phyloP scores from a whole-genome alignment of 495 filamentous ascomycete genomes.

The Lepraria neglecta region DNA sequence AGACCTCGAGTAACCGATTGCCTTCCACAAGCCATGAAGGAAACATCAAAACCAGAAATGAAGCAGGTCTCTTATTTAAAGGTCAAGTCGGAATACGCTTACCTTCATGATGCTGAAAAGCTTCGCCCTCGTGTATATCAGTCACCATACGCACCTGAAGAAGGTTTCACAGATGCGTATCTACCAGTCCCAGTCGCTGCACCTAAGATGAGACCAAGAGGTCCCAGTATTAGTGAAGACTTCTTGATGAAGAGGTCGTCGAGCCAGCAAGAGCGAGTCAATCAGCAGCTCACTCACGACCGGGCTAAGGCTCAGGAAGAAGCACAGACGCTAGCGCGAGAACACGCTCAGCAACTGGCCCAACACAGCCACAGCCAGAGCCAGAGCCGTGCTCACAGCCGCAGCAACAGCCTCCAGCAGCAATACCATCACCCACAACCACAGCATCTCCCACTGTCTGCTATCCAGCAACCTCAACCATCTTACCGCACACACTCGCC shows the following conservation, averaged over 20 bases:
- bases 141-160: conserved; percentile 26
- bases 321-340: conserved; percentile 4
- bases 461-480: conserved; percentile 17
- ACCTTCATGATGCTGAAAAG: conserved; percentile 28
- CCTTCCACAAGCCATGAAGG: too few species aligned
- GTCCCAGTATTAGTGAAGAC: conserved; percentile 24
- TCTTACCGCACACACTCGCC: conserved; percentile 13
- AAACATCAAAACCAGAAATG: conserved; percentile 12
- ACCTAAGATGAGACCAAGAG: conserved; percentile 11
- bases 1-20: not conserved
- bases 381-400: conserved; percentile 10
- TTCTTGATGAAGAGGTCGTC: conserved; percentile 26
- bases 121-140: conserved; percentile 25
- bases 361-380: conserved; percentile 13
- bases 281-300: conserved; percentile 20
- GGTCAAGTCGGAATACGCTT: conserved; percentile 19
- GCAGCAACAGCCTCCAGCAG: conserved; percentile 13
- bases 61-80: conserved; percentile 18
- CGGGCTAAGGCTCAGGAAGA: conserved; percentile 20
- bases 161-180: conserved; percentile 20
- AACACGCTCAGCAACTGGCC: conserved; percentile 18
- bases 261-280: conserved; percentile 26
- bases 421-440: conserved; percentile 16
- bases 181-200: conserved; percentile 13
- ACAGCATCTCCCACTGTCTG: conserved; percentile 23